Percentiles rank a stretch among this genome's conserved stretches.
phyloP scores from a whole-genome alignment of 163 green algal genomes.

The Prototheca cutis region DNA sequence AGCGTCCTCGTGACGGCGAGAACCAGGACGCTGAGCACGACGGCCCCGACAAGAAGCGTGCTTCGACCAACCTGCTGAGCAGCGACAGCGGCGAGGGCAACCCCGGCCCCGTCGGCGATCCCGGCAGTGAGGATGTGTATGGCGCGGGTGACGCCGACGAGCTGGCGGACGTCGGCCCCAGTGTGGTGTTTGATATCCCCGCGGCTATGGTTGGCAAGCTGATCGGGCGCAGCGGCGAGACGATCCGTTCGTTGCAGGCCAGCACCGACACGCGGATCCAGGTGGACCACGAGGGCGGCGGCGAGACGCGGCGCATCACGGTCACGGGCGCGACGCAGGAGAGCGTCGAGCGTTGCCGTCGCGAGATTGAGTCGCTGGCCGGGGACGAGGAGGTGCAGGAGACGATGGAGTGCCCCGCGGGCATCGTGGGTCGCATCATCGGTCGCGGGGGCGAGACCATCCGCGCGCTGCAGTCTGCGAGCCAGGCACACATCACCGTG shows the following conservation, averaged over 20 bases:
- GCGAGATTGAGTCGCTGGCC: slow-evolving; percentile 11
- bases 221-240: slow-evolving; percentile 86
- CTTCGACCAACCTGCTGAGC: slow-evolving; percentile 8
- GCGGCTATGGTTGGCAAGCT: slow-evolving; percentile 70
- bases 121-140: not conserved
- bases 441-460: slow-evolving; percentile 94
- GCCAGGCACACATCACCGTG: slow-evolving; percentile 44
- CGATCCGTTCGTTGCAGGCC: slow-evolving; percentile 79
- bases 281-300: slow-evolving; percentile 66
- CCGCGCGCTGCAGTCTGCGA: slow-evolving; percentile 79
- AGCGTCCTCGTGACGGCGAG: slow-evolving; percentile 21
- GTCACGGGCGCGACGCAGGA: slow-evolving; percentile 43
- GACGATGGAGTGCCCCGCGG: slow-evolving; percentile 63
- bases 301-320: slow-evolving; percentile 61
- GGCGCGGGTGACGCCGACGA: not conserved
- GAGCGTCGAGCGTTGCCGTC: slow-evolving; percentile 7
- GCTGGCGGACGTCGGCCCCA: slow-evolving; percentile 1
- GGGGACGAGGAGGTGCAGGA: slow-evolving; percentile 37
- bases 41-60: slow-evolving; percentile 20
- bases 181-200: slow-evolving; percentile 44
- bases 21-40: slow-evolving; percentile 2
- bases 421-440: slow-evolving; percentile 90
- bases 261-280: slow-evolving; percentile 73
- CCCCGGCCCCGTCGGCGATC: not conserved
- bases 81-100: slow-evolving; percentile 3